These are phyloP conservation scores for Plasmopara muralis DNA, from an alignment of 352 stramenopile species.

Conservation along the genomic window DNA sequence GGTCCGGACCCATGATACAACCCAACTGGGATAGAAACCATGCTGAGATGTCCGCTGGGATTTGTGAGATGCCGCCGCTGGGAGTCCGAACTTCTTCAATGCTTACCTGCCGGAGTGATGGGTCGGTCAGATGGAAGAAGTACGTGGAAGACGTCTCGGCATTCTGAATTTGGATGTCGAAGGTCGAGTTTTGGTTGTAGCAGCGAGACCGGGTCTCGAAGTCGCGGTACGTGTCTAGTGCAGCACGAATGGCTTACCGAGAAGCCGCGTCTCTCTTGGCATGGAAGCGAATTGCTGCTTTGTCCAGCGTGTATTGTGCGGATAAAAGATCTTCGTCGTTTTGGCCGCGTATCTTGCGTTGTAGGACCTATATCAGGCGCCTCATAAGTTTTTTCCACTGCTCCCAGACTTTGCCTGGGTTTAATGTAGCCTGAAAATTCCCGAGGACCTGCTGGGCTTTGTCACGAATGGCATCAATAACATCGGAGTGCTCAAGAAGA, in stretches of 20 bases:
- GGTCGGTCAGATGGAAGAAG: neutral
- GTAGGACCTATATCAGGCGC: neutral
- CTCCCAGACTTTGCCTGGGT: neutral
- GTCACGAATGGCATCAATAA: neutral
- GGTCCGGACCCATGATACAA: neutral
- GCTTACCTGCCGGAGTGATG: too few relatives aligned
- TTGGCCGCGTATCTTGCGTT: neutral
- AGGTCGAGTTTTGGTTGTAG: neutral
- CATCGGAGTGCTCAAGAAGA: neutral
- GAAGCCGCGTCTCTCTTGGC: neutral
- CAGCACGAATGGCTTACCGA: neutral
- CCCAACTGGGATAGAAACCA: neutral
- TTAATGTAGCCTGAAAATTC: neutral
- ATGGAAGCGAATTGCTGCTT: neutral
- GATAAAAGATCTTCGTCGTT: neutral
- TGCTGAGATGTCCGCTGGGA: neutral
- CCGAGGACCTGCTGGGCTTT: neutral
- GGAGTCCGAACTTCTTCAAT: too few relatives aligned
- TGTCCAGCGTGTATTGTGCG: neutral
- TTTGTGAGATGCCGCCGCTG: too few relatives aligned
- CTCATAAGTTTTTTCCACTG: neutral
- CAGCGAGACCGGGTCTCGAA: neutral
- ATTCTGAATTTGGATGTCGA: neutral
- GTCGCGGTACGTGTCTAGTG: neutral
- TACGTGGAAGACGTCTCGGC: neutral